Base-by-base conservation (phyloP, 2,329 filamentous ascomycete species). In the Ophiostoma angusticollis region DNA sequence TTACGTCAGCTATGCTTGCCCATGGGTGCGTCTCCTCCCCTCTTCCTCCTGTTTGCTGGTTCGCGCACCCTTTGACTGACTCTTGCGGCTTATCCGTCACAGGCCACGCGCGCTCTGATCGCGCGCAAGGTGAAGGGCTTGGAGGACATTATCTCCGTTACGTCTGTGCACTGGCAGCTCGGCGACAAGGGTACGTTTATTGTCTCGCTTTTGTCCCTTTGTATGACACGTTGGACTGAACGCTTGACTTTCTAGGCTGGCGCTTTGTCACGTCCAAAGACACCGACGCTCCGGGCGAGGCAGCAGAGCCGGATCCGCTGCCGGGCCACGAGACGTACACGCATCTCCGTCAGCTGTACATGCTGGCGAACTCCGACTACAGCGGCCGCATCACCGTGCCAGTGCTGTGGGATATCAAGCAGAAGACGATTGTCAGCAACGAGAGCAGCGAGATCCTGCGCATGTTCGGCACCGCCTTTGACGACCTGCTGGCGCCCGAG, bases 121-220 rank as follows among this genome's bases (percentile, higher is more conserved):
- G 81, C 83, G 3, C 74, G 89, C 42, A 80, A 85, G 57, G 71
- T 98, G 52, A 98, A 96, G 65, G 91, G 89, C 0, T 70, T 98
- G 1, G 83, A 96, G 51, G 80, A 93, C 41, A 71, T 91, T 48
- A 78, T 98, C 49, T 69, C 71, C 16, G 74, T 67, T 49, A 91
- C 84, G 0, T 76, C 74, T n/a, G 87, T 95, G 38, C 87, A 95
- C 61, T 96, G 87, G 89, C 80, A 94, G 52, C 76, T 96, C 64
- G 69, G 59, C 21, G 56, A 76, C 32, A 64, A 67, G 23, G 75
- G 60, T 63, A 48, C n/a, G 5, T 3, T 3, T 14, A 16, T 28
- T 13, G 11, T 25, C 14, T 34, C 9, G 13, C 16, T 18, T n/a
- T n/a, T 14, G 19, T 12, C 22, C 8, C 31, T 25, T 24, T 25